Evolutionary conservation across 2,329 filamentous ascomycete species (phyloP).

Genomic region (Hansfordia pulvinata): DNA sequence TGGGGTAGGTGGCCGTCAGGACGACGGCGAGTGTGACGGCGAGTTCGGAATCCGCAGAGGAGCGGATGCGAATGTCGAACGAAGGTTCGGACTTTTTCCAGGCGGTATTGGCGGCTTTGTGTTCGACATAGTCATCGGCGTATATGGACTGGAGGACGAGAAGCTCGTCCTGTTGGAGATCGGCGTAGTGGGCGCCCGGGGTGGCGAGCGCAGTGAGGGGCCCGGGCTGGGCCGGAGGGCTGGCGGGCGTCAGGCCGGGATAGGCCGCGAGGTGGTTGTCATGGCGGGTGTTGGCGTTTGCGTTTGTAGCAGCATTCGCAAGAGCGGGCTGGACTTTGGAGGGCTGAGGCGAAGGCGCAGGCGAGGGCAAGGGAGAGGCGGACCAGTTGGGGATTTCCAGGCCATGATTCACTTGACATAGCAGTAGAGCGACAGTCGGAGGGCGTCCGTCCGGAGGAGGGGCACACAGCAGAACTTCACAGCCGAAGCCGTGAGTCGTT

Average conservation of each 20-base stretch:
- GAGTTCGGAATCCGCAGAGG: constrained; percentile 59
- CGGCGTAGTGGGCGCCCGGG: constrained; percentile 54
- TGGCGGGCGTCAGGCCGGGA: constrained; percentile 32
- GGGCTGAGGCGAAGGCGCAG: no score
- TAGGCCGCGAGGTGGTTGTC: constrained; percentile 34
- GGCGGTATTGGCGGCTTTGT: constrained; percentile 56
- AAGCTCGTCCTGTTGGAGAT: constrained; percentile 79
- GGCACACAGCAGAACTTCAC: no score
- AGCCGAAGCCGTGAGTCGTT: constrained; percentile 1
- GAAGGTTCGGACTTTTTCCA: constrained; percentile 86
- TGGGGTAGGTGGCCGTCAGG: constrained; percentile 84
- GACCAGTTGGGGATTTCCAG: neutral
- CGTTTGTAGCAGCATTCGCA: no score
- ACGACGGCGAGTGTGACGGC: constrained; percentile 62
- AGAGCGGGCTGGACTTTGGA: no score
- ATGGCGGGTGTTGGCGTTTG: constrained; percentile 17
- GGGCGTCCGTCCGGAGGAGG: no score
- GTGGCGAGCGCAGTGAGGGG: no score
- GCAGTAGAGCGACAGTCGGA: no score
- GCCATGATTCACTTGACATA: no score
- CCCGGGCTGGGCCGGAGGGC: no score
- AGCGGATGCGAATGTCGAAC: constrained; percentile 69
- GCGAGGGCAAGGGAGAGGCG: no score
- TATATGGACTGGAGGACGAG: constrained; percentile 80
- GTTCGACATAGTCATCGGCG: constrained; percentile 71